Evolutionary conservation across 306 rosid genomes (phyloP), one percentile per base, ranked within the genome.

Genomic region (Carpinus viminea): DNA sequence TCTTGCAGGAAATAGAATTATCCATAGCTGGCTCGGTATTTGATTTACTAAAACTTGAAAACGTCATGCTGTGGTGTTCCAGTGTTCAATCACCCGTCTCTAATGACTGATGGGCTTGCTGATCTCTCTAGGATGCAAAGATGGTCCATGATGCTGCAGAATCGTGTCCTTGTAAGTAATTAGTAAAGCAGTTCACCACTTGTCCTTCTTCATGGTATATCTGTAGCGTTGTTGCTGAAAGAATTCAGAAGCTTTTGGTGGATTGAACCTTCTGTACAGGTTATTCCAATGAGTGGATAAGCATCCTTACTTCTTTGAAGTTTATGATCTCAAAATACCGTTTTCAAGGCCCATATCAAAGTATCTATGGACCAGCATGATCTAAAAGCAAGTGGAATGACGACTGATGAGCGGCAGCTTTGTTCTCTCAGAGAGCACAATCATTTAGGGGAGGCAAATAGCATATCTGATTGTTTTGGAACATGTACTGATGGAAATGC

Each of bases 351-450:
- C 31, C 60, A 66, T 28, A 11, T 21, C 45, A 31, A 13, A 54
- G 7, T 28, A 21, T 16, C 59, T 12, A 72, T 77, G 72, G 72
- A 73, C 64, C 81, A 12, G 52, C 78, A 36, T 41, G 70, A 65
- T 55, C 24, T 66, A 31, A 21, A 72, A 71, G 72, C 65, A 13
- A 55, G 66, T 65, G 72, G 69, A 48, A 56, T 61, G 54, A 52
- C 50, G 43, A 68, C 31, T 68, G 78, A 62, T 71, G 73, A 45
- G 51, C 72, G 65, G 68, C 48, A 52, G 18, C 61, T 12, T 21
- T 48, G 53, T 73, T 76, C 85, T 62, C 75, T 77, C 7, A 17
- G 61, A 52, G 68, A 66, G 50, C 77, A 36, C 18, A n/a, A 52
- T 62, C 55, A 7, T 70, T 48, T 76, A 8, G 60, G 31, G 41